Evolutionary conservation across 495 filamentous ascomycete genomes (phyloP), one percentile per base, ranked within the genome.

Genomic region (Neurospora africana): DNA sequence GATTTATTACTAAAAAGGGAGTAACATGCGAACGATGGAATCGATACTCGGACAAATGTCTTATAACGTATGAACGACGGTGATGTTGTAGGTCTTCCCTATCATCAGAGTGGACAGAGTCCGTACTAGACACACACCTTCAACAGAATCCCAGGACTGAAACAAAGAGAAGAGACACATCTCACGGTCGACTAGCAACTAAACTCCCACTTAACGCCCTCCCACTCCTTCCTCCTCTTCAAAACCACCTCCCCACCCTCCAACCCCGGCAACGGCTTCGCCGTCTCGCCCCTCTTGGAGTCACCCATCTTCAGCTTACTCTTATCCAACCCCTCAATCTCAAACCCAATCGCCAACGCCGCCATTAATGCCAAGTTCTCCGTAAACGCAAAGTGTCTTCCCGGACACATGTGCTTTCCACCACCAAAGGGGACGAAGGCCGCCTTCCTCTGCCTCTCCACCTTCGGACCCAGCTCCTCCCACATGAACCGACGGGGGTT

Each of bases 371-470:
- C 77, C 36, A 81, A 58, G 47, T 82, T 82, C 74, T 85, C 83
- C 9, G 78, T 78, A 21, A 76, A 74, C 8, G 85, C 85, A 73
- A 86, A 85, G 68, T 78, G 73, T 8, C 83, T 72, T 0, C 85
- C 85, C 2, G 85, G 85, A 74, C 85, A 86, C 27, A 85, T 39
- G 19, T 79, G 76, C 68, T 73, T 76, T 9, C 84, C 84, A 5
- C 83, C 85, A 17, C 85, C 83, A 71, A 86, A 87, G 7, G 81
- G 81, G 6, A 80, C 72, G 43, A 79, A 82, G 0, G 80, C 78
- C 21, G 47, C 39, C 6, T 61, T 70, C 40, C 41, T 44, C 30
- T 71, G 75, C 9, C 77, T 76, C 47, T 78, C 73, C 2, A 71
- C 61, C 44, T 78, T 75, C 7, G 74, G 44, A 3, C 53, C 10